Base-by-base conservation (phyloP, 306 rosid species). In the Macrotyloma uniflorum region DNA sequence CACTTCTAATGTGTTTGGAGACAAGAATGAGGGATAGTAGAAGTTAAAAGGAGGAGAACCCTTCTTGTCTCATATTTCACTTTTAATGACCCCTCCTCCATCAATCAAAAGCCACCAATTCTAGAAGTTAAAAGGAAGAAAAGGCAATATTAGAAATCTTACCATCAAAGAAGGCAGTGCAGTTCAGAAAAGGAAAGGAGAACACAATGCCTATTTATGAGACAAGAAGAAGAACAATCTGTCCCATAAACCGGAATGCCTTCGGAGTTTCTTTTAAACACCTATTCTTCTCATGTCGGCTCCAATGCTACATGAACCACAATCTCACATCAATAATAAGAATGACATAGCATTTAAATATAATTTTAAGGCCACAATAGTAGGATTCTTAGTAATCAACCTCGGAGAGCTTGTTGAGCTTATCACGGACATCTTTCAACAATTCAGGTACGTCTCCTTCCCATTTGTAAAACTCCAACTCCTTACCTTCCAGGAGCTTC, bases 361-460 rank as follows among this genome's bases (percentile, higher is more conserved):
- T 57, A 53, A 70, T 20, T 26, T 26, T 18, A 77, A 77, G 74
- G 45, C 77, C 53, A 80, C 14, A 63, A 68, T 13, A 23, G 30
- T 58, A 45, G 69, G 15, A 77, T 68, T 73, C 65, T 9, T 63
- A 61, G 65, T 64, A 53, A 70, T 43, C 63, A 50, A 95, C 99
- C 97, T 89, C 93, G 72, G 91, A 90, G 70, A 95, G 90, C 86
- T 79, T 80, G 88, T 91, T 91, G 49, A 95, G 91, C 79, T 95
- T 95, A 82, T 87, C 94, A 0, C 96, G 98, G 11, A 93, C 88
- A 74, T 72, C 89, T 84, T 88, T 91, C 79, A 91, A 70, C 68
- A 85, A 69, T 75, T 92, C 90, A 12, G 57, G 86, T 19, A 72
- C 88, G 61, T 91, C 86, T 49, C 87, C 93, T 68, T 85, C 97